Evolutionary conservation across 176 grass and related monocot species (phyloP).

Genomic region (Triticum urartu): DNA sequence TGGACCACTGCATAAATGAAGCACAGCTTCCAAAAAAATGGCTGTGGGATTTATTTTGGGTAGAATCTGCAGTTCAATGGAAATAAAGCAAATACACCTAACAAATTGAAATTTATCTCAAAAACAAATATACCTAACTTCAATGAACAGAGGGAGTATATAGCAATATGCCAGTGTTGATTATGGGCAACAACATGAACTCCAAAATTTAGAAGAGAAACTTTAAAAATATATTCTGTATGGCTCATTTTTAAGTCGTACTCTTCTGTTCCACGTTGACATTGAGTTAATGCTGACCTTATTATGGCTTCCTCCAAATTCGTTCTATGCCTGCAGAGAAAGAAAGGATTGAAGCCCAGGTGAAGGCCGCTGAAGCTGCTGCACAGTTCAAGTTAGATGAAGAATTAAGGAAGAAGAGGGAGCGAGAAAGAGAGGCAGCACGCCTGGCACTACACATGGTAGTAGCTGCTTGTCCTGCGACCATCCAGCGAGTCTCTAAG

Average conservation of each 20-base stretch:
- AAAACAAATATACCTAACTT: no score
- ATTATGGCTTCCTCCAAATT: not conserved
- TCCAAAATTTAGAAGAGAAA: not conserved
- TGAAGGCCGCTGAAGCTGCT: slow-evolving; percentile 66
- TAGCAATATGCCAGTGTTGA: not conserved
- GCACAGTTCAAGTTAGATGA: slow-evolving; percentile 61
- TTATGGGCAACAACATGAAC: not conserved
- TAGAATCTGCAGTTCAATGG: no score
- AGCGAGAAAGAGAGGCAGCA: slow-evolving; percentile 78
- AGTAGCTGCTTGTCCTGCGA: not conserved
- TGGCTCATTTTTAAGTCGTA: not conserved
- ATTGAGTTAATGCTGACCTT: slow-evolving; percentile 2
- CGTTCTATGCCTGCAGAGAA: slow-evolving; percentile 46
- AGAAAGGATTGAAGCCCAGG: slow-evolving; percentile 74
- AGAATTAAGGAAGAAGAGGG: slow-evolving; percentile 56
- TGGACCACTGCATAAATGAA: no score
- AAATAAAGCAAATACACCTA: no score
- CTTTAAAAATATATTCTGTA: not conserved
- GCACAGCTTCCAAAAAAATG: no score
- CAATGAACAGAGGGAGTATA: no score
- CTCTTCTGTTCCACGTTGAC: not conserved
- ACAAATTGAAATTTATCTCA: no score
- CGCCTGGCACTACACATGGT: slow-evolving; percentile 70
- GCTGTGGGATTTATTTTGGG: no score
- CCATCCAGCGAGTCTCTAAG: slow-evolving; percentile 8